Percentiles rank a stretch among this genome's conserved stretches.
phyloP scores from a whole-genome alignment of 306 rosid species.

The Acacia confusa region DNA sequence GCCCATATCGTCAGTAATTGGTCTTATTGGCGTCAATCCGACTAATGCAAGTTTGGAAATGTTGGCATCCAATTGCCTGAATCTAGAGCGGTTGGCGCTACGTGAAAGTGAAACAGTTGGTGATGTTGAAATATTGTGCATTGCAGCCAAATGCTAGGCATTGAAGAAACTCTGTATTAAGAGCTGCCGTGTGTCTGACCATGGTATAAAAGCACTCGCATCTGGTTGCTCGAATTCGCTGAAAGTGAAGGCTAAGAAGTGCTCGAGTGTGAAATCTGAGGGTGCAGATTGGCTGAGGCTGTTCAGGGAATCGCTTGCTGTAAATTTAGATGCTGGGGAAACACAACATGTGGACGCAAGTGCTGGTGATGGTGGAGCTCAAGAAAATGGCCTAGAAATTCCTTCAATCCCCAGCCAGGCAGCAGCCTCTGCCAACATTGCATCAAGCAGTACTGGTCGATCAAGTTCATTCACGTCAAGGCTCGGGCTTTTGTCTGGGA shows the following conservation, averaged over 20 bases:
- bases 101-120: constrained; percentile 85
- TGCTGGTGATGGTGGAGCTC: constrained; percentile 81
- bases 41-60: constrained; percentile 55
- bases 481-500: constrained; percentile 67
- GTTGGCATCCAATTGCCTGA: constrained; percentile 56
- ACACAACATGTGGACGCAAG: constrained; percentile 68
- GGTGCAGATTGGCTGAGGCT: constrained; percentile 82
- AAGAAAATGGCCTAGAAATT: constrained; percentile 61
- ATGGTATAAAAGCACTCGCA: constrained; percentile 78
- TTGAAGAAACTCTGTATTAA: constrained; percentile 93
- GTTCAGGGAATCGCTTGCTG: constrained; percentile 64
- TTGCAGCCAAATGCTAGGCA: constrained; percentile 82
- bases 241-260: constrained; percentile 92
- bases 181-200: constrained; percentile 84
- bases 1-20: constrained; percentile 70
- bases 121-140: constrained; percentile 79
- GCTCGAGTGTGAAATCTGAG: constrained; percentile 72
- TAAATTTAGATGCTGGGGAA: constrained; percentile 78
- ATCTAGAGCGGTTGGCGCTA: constrained; percentile 62
- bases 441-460: constrained; percentile 54
- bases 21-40: constrained; percentile 66
- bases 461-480: constrained; percentile 69
- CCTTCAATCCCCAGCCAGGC: constrained; percentile 48
- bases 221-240: constrained; percentile 92
- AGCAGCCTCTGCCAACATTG: constrained; percentile 33